A percentile compares a stretch with the other conserved stretches of the same genome.
Conservation (phyloP, 2,329 filamentous ascomycete genomes). For the Pezicula neosporulosa region DNA sequence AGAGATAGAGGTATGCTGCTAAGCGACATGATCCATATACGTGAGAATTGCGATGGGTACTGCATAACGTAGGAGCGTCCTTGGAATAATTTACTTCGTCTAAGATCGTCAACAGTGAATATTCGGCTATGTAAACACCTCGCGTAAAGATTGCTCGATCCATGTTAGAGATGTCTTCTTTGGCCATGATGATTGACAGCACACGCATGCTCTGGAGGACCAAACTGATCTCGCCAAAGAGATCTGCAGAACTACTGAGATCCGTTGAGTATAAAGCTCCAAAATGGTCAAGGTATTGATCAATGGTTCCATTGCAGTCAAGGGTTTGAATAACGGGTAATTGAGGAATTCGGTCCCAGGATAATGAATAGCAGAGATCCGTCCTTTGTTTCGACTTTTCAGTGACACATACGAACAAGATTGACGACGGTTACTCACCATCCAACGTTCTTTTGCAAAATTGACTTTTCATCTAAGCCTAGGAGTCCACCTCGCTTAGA, state of each 20-base stretch:
- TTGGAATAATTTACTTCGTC: background rate
- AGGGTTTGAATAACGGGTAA: background rate
- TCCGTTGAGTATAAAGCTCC: background rate
- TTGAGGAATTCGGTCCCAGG: background rate
- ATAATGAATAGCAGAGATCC: background rate
- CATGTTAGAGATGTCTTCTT: background rate
- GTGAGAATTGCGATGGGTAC: background rate
- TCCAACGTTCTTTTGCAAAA: background rate
- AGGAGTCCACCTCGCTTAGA: background rate
- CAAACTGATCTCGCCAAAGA: background rate
- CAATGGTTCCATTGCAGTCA: background rate
- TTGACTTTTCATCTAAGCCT: background rate
- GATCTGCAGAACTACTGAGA: background rate
- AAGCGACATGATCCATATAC: background rate
- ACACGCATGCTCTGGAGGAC: background rate
- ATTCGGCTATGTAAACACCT: background rate
- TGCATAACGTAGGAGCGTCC: background rate
- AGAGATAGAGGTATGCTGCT: background rate
- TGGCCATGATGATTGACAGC: background rate
- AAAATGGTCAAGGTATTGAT: background rate
- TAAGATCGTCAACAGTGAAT: background rate
- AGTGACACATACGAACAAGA: background rate
- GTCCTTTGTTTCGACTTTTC: background rate
- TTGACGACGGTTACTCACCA: background rate
- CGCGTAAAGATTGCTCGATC: background rate